Evolutionary conservation across 257 asterid genomes (phyloP).

Genomic region (Solanum etuberosum): DNA sequence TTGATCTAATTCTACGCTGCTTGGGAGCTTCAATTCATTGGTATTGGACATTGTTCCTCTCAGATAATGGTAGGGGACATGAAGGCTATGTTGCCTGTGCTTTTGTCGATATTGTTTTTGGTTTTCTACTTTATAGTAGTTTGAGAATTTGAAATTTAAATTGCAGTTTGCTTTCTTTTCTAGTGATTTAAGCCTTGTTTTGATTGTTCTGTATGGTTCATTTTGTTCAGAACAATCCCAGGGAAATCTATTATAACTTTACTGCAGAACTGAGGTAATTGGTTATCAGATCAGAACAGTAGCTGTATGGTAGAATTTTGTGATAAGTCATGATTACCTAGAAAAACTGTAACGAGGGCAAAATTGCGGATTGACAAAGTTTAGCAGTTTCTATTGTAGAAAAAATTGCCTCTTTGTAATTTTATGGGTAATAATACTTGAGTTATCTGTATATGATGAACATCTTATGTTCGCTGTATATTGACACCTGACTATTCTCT

Average conservation of each 20-base stretch:
- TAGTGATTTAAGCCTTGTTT: neutral
- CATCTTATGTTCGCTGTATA: neutral
- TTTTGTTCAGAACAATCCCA: slow-evolving; percentile 1
- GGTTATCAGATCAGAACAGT: neutral
- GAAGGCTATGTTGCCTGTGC: slow-evolving; percentile 33
- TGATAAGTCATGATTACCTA: neutral
- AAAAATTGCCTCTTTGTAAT: neutral
- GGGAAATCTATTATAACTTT: slow-evolving; percentile 3
- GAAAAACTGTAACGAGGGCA: neutral
- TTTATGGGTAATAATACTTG: neutral
- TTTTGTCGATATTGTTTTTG: slow-evolving; percentile 3
- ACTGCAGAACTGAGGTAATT: slow-evolving; percentile 5
- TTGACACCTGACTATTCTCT: neutral
- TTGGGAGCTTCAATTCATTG: slow-evolving; percentile 86
- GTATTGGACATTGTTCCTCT: slow-evolving; percentile 74
- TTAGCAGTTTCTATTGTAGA: neutral
- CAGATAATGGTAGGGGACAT: slow-evolving; percentile 71
- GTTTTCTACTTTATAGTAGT: slow-evolving; percentile 7
- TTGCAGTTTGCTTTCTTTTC: neutral
- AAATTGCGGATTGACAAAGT: neutral
- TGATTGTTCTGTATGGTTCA: slow-evolving; percentile 7
- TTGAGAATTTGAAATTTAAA: neutral
- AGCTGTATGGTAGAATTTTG: neutral
- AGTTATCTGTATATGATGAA: neutral
- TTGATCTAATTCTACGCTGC: slow-evolving; percentile 84